phyloP scores from a whole-genome alignment of 1,139 yeast species.

The Wickerhamomyces sp. region DNA sequence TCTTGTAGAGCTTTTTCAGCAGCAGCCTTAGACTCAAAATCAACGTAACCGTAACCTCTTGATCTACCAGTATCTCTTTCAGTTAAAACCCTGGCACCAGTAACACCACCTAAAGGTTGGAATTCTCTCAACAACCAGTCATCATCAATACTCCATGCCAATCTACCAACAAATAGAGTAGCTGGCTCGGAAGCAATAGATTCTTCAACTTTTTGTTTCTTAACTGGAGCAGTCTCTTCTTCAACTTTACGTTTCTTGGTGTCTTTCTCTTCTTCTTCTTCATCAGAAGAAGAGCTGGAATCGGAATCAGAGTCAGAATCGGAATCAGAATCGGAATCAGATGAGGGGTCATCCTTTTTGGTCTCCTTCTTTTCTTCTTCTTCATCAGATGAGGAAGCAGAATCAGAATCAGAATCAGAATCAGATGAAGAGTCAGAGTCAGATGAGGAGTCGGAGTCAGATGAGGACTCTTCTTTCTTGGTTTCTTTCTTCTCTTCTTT shows the following conservation, averaged over 20 bases:
- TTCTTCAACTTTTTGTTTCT: conserved; percentile 18
- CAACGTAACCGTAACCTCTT: conserved; percentile 98
- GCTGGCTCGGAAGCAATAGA: conserved; percentile 50
- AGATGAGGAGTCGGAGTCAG: conserved; percentile 12
- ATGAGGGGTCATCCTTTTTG: conserved; percentile 24
- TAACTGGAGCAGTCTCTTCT: conserved; percentile 21
- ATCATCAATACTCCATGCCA: conserved; percentile 96
- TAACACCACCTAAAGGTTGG: conserved; percentile 75
- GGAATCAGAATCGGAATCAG: conserved; percentile 19
- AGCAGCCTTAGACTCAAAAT: conserved; percentile 65
- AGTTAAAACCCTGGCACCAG: conserved; percentile 85
- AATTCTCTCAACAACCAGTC: conserved; percentile 89
- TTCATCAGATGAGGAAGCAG: conserved; percentile 16
- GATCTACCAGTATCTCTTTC: conserved; percentile 92
- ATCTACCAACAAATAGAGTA: conserved; percentile 92
- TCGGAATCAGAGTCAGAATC: conserved; percentile 10
- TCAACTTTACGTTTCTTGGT: conserved; percentile 25
- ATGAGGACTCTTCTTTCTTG: conserved; percentile 7
- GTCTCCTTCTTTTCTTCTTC: conserved; percentile 26
- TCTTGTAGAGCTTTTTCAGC: conserved; percentile 89
- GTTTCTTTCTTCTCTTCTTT: conserved; percentile 13
- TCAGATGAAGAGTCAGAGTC: conserved; percentile 14
- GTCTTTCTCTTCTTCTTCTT: conserved; percentile 16
- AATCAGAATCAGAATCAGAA: conserved; percentile 16
- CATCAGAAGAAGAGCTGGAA: conserved; percentile 18